Conservation (phyloP, 495 filamentous ascomycete species). For the Geopyxis carbonaria region DNA sequence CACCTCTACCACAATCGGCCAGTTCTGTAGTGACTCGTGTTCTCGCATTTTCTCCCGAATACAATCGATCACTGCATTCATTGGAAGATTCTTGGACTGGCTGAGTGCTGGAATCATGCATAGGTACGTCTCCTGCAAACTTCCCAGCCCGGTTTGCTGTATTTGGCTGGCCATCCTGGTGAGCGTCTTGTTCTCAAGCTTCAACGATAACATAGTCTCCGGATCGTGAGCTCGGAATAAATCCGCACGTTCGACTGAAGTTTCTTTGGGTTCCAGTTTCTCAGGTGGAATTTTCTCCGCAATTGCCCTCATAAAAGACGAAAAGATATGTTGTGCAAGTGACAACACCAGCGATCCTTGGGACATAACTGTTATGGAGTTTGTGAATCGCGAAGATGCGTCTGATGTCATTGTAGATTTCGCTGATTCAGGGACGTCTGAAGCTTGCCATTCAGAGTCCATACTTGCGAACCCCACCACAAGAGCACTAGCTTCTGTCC, state of each 20-base stretch:
- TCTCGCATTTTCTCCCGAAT: not conserved
- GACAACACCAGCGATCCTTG: not conserved
- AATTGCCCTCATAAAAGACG: conserved; percentile 12
- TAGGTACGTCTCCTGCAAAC: not conserved
- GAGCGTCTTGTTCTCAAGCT: conserved; percentile 1
- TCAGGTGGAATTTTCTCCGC: not conserved
- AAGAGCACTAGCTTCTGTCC: not conserved
- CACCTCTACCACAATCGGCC: not conserved
- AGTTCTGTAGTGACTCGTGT: not conserved
- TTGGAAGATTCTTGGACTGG: conserved; percentile 1
- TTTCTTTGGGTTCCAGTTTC: not conserved
- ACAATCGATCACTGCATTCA: not conserved
- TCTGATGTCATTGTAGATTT: not conserved
- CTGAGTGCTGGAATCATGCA: conserved; percentile 5
- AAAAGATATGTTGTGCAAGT: conserved; percentile 13
- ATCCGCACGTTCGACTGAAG: not conserved
- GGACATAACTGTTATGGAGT: not conserved
- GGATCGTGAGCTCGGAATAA: not conserved
- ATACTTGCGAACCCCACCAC: not conserved
- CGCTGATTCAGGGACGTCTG: not conserved
- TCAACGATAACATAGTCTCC: conserved; percentile 3
- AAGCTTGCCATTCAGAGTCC: not conserved
- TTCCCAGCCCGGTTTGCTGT: not conserved
- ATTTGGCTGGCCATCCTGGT: not conserved
- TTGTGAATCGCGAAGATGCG: too few relatives aligned